These are phyloP conservation scores for Margaritispora aquatica DNA, from an alignment of 495 filamentous ascomycete genomes.

Conservation along the genomic window DNA sequence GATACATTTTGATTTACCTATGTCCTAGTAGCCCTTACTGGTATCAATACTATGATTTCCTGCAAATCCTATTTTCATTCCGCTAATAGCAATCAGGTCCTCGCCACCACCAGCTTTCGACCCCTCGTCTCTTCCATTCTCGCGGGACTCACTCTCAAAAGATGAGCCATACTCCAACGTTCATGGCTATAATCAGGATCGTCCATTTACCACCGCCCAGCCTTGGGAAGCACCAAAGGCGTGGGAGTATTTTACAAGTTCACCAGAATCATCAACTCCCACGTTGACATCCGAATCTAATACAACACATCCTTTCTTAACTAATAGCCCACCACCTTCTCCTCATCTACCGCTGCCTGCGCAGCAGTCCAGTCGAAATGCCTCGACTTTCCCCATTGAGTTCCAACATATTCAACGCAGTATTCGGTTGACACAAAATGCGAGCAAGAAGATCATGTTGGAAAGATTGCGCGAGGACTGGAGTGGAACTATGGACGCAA, in stretches of 20 bases:
- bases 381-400: background rate
- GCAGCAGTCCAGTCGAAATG: no score
- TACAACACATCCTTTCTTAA: background rate
- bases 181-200: constrained; percentile 24
- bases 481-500: constrained; percentile 29
- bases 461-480: constrained; percentile 34
- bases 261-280: background rate
- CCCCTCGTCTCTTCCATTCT: background rate
- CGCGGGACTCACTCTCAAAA: background rate
- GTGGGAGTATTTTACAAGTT: constrained; percentile 24
- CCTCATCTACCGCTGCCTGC: background rate
- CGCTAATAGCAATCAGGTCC: no score
- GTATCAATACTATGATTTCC: no score
- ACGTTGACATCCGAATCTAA: background rate
- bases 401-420: constrained; percentile 28
- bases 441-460: constrained; percentile 33
- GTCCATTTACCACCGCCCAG: background rate
- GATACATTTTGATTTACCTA: no score
- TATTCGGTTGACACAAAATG: constrained; percentile 34
- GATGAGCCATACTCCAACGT: background rate
- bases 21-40: no score
- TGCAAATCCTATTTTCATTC: no score
- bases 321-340: background rate
- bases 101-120: no score
- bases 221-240: constrained; percentile 35